Conservation (phyloP, 345 rosid species). For the Noccaea bulbosa region DNA sequence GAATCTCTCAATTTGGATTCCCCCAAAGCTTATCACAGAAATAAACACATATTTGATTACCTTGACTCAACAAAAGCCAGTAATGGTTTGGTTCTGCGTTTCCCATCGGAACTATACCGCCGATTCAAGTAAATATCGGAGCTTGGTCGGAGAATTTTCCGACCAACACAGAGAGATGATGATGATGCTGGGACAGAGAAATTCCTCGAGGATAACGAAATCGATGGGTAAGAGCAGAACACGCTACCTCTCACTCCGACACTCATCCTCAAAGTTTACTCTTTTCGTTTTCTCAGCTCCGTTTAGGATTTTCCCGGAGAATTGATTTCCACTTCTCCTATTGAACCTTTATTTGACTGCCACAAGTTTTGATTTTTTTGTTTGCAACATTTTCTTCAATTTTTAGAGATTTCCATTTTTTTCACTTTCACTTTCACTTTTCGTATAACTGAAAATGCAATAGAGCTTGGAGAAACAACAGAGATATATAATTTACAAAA, state of each 20-base stretch:
- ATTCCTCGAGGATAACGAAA: slow-evolving; percentile 21
- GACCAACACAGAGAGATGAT: slow-evolving; percentile 16
- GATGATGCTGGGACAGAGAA: slow-evolving; percentile 21
- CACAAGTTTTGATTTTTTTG: not conserved
- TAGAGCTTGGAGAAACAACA: not conserved
- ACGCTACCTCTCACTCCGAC: slow-evolving; percentile 18
- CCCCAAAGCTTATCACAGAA: not conserved
- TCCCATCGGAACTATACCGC: not conserved
- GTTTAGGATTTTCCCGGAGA: not conserved
- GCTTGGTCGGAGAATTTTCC: slow-evolving; percentile 16
- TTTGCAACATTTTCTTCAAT: not conserved
- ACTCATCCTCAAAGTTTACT: slow-evolving; percentile 23
- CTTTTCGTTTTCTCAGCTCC: slow-evolving; percentile 6
- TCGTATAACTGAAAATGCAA: not conserved
- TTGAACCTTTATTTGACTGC: slow-evolving; percentile 13
- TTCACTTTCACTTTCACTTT: not conserved
- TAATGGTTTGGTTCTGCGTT: slow-evolving; percentile 18
- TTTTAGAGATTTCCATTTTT: not conserved
- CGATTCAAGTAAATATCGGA: slow-evolving; percentile 11
- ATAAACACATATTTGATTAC: slow-evolving; percentile 9
- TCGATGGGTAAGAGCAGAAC: slow-evolving; percentile 22
- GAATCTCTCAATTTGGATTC: not conserved
- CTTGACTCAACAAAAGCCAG: slow-evolving; percentile 16
- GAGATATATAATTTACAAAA: not conserved
- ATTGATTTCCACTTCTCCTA: not conserved